Percentiles rank a stretch among this genome's conserved stretches.
These are phyloP conservation scores for Curvularia spicifera DNA, from an alignment of 2,329 filamentous ascomycete genomes.

Conservation along the genomic window DNA sequence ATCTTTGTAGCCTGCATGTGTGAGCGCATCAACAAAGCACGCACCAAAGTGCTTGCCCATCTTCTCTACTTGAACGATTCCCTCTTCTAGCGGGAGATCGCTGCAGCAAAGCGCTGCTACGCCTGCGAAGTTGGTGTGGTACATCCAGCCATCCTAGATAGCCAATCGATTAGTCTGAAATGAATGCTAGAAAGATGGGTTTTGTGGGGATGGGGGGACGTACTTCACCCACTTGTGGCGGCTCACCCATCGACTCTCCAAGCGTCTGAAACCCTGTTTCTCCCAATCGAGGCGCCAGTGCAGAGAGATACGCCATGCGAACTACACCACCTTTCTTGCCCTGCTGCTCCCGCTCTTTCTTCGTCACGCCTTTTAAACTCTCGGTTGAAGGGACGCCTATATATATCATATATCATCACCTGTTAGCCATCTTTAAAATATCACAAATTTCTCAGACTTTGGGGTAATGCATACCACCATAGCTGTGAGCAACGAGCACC, in stretches of 20 bases:
- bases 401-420: not conserved
- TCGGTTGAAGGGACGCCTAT: slow-evolving; percentile 34
- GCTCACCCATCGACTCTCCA: slow-evolving; percentile 1
- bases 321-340: slow-evolving; percentile 44
- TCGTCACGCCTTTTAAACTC: slow-evolving; percentile 35
- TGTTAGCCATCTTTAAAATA: not conserved
- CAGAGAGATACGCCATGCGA: slow-evolving; percentile 30
- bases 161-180: not conserved
- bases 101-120: slow-evolving; percentile 25
- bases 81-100: slow-evolving; percentile 24
- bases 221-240: slow-evolving; percentile 21
- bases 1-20: slow-evolving; percentile 52
- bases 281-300: slow-evolving; percentile 27
- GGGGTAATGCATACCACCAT: slow-evolving; percentile 35
- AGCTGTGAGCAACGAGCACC: slow-evolving; percentile 49
- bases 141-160: slow-evolving; percentile 25
- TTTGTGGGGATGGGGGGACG: not conserved
- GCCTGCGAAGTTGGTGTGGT: slow-evolving; percentile 10
- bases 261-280: slow-evolving; percentile 8
- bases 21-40: slow-evolving; percentile 46
- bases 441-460: not conserved
- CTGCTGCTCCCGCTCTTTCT: slow-evolving; percentile 31
- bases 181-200: not conserved
- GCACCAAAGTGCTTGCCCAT: slow-evolving; percentile 43
- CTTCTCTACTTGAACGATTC: slow-evolving; percentile 17